Evolutionary conservation across 106 monocot genomes (phyloP), one percentile per base, ranked within the genome.

Genomic region (Chionographis japonica): DNA sequence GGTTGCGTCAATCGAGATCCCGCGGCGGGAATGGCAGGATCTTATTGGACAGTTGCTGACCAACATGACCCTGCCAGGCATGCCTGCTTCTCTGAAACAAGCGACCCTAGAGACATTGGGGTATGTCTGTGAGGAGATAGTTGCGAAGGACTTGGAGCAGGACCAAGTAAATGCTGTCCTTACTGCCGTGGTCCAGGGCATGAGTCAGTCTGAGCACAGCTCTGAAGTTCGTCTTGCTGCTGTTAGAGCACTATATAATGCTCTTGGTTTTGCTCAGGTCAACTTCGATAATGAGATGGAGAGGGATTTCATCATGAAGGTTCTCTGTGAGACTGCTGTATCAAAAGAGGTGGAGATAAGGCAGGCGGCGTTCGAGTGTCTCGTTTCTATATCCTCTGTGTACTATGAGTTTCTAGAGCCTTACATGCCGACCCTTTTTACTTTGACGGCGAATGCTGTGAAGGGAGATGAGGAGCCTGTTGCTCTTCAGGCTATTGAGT

Each of bases 121-220:
- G 13, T 92, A 83, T 76, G 68, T 92, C 10, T 92, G 92, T 20
- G 92, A 92, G 71, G 92, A 88, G 65, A 62, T 92, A 10, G 78
- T 80, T 62, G 74, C 88, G 38, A 65, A 86, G 42, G 83, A 85
- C 71, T 71, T 92, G 65, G 88, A 92, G 43, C 92, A 92, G 70
- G 77, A 80, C 11, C 88, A 92, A 78, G 92, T 92, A 39, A 88
- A 92, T 72, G 72, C 80, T 39, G 65, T 92, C 68, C 83, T 92
- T 4, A 92, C 92, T 70, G 92, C 92, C 62, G 92, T 92, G 7
- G 88, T 88, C 12, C 92, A 92, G 73, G 92, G 88, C n/a, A 92
- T 92, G 92, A 81, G 70, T 53, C 78, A 78, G 49, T 54, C 49
- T 2, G 83, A 86, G 56, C 65, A 71, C 12, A 86, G 69, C 62